A percentile compares a stretch with the other conserved stretches of the same genome.
Conservation (phyloP, 192 early-diverging fungal species). For the Mortierella antarctica region DNA sequence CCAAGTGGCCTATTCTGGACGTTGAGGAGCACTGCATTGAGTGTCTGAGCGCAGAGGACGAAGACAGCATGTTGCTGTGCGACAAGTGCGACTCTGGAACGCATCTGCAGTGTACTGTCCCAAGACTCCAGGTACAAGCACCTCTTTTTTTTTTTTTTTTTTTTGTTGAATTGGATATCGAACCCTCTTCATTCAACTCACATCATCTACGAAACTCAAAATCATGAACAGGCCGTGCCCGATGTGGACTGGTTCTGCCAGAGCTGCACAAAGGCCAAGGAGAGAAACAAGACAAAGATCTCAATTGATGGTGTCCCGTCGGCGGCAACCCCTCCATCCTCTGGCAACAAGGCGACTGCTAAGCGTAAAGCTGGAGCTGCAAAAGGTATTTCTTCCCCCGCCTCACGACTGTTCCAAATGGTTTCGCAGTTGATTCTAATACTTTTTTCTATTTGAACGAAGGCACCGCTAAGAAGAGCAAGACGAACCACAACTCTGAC, state of each 20-base stretch:
- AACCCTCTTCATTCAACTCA: neutral
- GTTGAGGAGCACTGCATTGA: slow-evolving; percentile 62
- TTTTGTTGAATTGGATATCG: neutral
- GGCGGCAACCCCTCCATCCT: neutral
- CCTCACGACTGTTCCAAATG: neutral
- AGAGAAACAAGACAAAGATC: slow-evolving; percentile 33
- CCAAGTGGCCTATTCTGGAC: slow-evolving; percentile 57
- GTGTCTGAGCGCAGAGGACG: slow-evolving; percentile 58
- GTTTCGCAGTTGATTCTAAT: neutral
- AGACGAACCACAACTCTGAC: slow-evolving; percentile 25
- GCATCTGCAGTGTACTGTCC: slow-evolving; percentile 58
- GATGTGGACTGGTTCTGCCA: slow-evolving; percentile 70
- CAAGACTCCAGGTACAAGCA: slow-evolving; percentile 47
- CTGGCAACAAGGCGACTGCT: slow-evolving; percentile 14
- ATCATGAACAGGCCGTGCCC: slow-evolving; percentile 40
- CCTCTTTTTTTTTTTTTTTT: neutral
- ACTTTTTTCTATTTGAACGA: neutral
- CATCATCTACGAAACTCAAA: neutral
- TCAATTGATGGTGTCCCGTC: neutral
- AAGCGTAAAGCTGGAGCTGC: slow-evolving; percentile 37
- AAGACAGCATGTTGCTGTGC: slow-evolving; percentile 59
- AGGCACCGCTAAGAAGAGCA: slow-evolving; percentile 39
- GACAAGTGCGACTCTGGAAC: slow-evolving; percentile 61
- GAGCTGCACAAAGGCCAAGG: slow-evolving; percentile 40
- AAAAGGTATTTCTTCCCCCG: slow-evolving; percentile 10